These are phyloP conservation scores for Kitagawia praeruptora DNA, from an alignment of 129 eudicot species.

Conservation along the genomic window DNA sequence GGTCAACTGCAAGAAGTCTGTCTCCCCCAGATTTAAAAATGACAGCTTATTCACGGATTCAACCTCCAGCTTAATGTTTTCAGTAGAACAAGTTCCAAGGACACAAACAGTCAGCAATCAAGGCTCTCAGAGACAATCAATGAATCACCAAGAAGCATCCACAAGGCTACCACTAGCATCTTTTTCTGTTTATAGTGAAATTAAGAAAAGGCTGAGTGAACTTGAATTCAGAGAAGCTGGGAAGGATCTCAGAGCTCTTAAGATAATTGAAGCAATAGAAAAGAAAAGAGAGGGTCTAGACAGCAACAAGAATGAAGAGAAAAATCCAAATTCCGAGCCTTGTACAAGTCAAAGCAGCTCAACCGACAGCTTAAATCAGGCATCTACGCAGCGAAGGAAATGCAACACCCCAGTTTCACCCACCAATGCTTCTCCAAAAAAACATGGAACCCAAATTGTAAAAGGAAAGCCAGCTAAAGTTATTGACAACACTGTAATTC, in stretches of 20 bases:
- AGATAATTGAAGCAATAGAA: conserved; percentile 91
- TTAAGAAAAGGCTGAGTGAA: conserved; percentile 70
- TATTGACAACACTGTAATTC: conserved; percentile 14
- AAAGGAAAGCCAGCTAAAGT: conserved; percentile 24
- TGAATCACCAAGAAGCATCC: conserved; percentile 21
- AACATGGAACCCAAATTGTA: conserved; percentile 15
- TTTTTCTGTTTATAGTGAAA: conserved; percentile 61
- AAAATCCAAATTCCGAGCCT: conserved; percentile 16
- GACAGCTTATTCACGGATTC: conserved; percentile 17
- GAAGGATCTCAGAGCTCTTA: conserved; percentile 89
- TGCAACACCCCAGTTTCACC: conserved; percentile 30
- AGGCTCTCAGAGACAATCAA: conserved; percentile 31
- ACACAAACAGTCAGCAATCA: conserved; percentile 42
- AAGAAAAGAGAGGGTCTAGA: conserved; percentile 48
- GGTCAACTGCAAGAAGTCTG: conserved; percentile 22
- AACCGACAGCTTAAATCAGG: conserved; percentile 22
- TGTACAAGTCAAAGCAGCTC: conserved; percentile 16
- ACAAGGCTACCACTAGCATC: conserved; percentile 21
- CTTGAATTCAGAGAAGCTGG: conserved; percentile 63
- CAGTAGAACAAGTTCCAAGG: conserved; percentile 72
- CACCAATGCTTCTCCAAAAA: conserved; percentile 32
- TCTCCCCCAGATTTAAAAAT: conserved; percentile 31
- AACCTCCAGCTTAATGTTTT: conserved; percentile 31
- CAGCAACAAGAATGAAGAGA: conserved; percentile 24
- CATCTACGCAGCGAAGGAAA: conserved; percentile 13